phyloP scores from a whole-genome alignment of 1,139 yeast genomes.

The Candida sanyaensis region DNA sequence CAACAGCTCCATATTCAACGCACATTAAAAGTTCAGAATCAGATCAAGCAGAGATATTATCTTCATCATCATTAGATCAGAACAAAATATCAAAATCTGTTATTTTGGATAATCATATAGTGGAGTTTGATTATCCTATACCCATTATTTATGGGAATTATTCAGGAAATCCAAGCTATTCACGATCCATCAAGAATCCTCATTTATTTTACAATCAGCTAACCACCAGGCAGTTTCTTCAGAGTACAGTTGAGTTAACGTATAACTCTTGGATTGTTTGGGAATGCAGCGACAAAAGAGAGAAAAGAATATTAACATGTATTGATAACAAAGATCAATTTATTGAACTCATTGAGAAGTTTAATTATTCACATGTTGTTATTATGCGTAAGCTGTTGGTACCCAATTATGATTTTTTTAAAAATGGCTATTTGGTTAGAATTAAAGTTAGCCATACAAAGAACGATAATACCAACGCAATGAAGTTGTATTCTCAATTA shows the following conservation, averaged over 20 bases:
- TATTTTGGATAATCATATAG: background rate
- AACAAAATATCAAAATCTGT: background rate
- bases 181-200: constrained; percentile 4
- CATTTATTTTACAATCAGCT: constrained; percentile 4
- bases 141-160: constrained; percentile 14
- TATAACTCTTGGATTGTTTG: constrained; percentile 14
- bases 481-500: constrained; percentile 6
- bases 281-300: constrained; percentile 6
- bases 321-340: constrained; percentile 11
- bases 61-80: constrained; percentile 7
- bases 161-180: constrained; percentile 12
- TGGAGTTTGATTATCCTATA: constrained; percentile 9
- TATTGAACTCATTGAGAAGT: constrained; percentile 6
- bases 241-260: constrained; percentile 8
- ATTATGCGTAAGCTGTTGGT: constrained; percentile 13
- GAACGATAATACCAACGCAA: background rate
- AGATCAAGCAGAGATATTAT: constrained; percentile 8
- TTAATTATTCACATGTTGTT: constrained; percentile 3
- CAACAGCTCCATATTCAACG: background rate
- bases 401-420: constrained; percentile 11
- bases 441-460: constrained; percentile 4
- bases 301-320: constrained; percentile 6
- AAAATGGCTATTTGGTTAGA: constrained; percentile 15
- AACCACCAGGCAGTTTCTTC: constrained; percentile 2
- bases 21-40: constrained; percentile 3